Evolutionary conservation across 73 alveolate species (phyloP).

Genomic region (Paramecium sexaurelia): DNA sequence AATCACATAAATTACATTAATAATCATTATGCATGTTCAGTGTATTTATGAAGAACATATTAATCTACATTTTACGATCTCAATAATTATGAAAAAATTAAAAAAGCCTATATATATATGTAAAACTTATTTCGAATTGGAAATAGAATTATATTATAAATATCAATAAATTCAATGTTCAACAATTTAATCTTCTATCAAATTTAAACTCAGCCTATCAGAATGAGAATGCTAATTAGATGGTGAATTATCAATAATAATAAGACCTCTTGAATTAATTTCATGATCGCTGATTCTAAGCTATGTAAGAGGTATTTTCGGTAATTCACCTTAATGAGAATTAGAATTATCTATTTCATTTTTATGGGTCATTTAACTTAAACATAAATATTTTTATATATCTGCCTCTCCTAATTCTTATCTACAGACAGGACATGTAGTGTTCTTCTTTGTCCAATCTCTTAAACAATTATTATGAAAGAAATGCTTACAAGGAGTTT

Average conservation of each 20-base stretch:
- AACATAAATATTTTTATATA: conserved; percentile 2
- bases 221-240: background rate
- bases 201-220: background rate
- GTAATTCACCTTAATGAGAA: background rate
- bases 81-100: too few species aligned
- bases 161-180: background rate
- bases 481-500: conserved; percentile 6
- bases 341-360: background rate
- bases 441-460: background rate
- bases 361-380: background rate
- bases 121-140: too few species aligned
- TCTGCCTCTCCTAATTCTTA: background rate
- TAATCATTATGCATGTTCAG: too few species aligned
- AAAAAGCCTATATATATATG: too few species aligned
- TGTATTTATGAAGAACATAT: too few species aligned
- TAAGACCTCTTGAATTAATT: background rate
- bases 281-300: conserved; percentile 4
- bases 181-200: background rate
- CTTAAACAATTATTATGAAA: background rate
- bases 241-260: background rate
- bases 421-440: background rate
- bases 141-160: too few species aligned
- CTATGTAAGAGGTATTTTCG: background rate
- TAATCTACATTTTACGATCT: too few species aligned
- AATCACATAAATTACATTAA: too few species aligned